Base-by-base conservation (phyloP, 2,329 filamentous ascomycete species). In the Xylariaceae sp. region DNA sequence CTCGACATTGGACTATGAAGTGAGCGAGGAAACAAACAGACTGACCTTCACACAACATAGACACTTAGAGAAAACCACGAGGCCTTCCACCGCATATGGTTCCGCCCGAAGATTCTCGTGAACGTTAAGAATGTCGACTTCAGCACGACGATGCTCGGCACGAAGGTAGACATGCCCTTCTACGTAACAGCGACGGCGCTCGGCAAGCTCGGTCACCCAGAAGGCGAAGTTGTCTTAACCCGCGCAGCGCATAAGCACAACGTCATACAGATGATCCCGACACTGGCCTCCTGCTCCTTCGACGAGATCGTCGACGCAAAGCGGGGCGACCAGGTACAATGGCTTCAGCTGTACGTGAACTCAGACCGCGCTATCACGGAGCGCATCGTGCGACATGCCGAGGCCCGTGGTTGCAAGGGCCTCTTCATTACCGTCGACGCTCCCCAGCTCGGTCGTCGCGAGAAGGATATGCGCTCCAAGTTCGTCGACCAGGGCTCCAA, bases 371-470 rank as follows among this genome's bases (percentile, higher is more conserved):
- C 82, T 37, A 93, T 99, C 74, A 99, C 94, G 7, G 86, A 89
- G 75, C 84, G 85, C 64, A 97, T 99, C 67, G 89, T 99, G 53
- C 75, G 93, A 76, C 91, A 97, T 75, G 94, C 94, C 62, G 94
- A 99, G 77, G 80, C 80, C 70, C 88, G 94, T 58, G 94, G 94
- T 34, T 97, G 94, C 81, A 94, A 90, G 76, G 94, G 88, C 8
- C 85, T 99, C 15, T 99, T 99, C 80, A 97, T 99, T 77, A 99
- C 94, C 2, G 94, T 99, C 57, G 94, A 99, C 74, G 94, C 94
- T 55, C 94, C 94, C 4, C 93, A 97, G 75, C 86, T 99, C 18
- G 94, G 94, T 48, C 87, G 94, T 45, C 83, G 94, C 66, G 94
- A 99, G 75, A 99, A 97, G 79, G 94, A 97, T 74, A 97, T 97